These are phyloP conservation scores for Articulospora tetracladia DNA, from an alignment of 495 filamentous ascomycete genomes.

Conservation along the genomic window DNA sequence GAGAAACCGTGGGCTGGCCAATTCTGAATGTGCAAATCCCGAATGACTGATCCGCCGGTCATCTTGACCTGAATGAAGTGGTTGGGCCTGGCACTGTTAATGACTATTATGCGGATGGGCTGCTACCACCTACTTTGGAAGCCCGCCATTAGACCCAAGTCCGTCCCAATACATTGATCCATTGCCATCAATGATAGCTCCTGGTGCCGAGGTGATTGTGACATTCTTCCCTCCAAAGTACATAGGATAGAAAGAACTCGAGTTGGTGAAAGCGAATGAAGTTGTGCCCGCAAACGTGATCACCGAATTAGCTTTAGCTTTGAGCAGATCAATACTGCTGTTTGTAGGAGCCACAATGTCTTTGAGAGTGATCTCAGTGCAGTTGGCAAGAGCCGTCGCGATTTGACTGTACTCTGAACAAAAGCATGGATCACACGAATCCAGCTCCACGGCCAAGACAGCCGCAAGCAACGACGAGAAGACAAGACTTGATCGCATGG, in stretches of 20 bases:
- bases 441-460: not conserved
- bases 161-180: slow-evolving; percentile 46
- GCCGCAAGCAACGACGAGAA: not conserved
- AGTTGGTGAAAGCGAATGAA: slow-evolving; percentile 37
- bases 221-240: slow-evolving; percentile 36
- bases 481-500: not conserved
- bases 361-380: slow-evolving; percentile 36
- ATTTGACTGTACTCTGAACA: slow-evolving; percentile 33
- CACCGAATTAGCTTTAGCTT: slow-evolving; percentile 33
- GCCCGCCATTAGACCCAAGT: slow-evolving; percentile 42
- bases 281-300: slow-evolving; percentile 40
- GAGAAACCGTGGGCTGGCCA: slow-evolving; percentile 40
- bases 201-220: slow-evolving; percentile 35
- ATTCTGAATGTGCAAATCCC: slow-evolving; percentile 39
- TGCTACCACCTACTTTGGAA: slow-evolving; percentile 29
- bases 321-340: slow-evolving; percentile 33
- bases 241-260: slow-evolving; percentile 34
- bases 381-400: slow-evolving; percentile 37
- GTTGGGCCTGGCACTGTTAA: slow-evolving; percentile 30
- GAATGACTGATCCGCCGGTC: slow-evolving; percentile 30
- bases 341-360: slow-evolving; percentile 33
- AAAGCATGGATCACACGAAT: slow-evolving; percentile 3
- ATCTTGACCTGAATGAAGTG: slow-evolving; percentile 43
- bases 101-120: not conserved
- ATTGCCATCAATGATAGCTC: slow-evolving; percentile 42